Base-by-base conservation (phyloP, 2,329 filamentous ascomycete species). In the Pseudogymnoascus sp. region DNA sequence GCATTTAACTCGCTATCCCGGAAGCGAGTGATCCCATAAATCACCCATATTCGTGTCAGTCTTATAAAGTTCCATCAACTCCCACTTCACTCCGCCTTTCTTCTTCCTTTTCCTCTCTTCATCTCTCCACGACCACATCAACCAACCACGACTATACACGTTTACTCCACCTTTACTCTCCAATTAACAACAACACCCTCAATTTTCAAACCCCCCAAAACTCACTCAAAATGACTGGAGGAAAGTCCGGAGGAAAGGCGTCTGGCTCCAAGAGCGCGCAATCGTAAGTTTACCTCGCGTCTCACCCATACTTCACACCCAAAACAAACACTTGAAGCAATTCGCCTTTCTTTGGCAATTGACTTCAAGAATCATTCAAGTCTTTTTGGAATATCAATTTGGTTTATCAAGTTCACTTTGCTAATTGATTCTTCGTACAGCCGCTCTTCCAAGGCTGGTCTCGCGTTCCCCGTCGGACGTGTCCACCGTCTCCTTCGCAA, bases 211-310 rank as follows among this genome's bases (percentile, higher is more conserved):
- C 68, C 67, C 71, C 72, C 71, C 66, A 69, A 71, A 74, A 67
- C 67, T 71, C 71, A 72, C 76, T 85, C 88, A 97, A 91, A 90
- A 99, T 99, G 94, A 96, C 94, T 91, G 93, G 93, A 86, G 93
- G 94, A 81, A 99, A 99, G 84, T 97, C 93, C 83, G 94, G 94
- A 81, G 94, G 94, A 88, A 97, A 97, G 89, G 92, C 93, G 84
- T 93, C 90, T 83, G 92, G 92, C 83, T 89, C 90, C 84, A 99
- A 99, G 91, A 96, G 90, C 85, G 90, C 94, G 76, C 94, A 97
- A 85, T 97, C 92, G 94, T 97, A 83, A 87, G 92, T 89, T 55
- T 51, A 17, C n/a, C 63, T 63, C 33, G 61, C 36, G 39, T 62
- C 63, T 61, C 33, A 35, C 25, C 41, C 41, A 58, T 55, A 61